These are phyloP conservation scores for Tympanopsis confertula DNA, from an alignment of 2,329 filamentous ascomycete species.

Conservation along the genomic window DNA sequence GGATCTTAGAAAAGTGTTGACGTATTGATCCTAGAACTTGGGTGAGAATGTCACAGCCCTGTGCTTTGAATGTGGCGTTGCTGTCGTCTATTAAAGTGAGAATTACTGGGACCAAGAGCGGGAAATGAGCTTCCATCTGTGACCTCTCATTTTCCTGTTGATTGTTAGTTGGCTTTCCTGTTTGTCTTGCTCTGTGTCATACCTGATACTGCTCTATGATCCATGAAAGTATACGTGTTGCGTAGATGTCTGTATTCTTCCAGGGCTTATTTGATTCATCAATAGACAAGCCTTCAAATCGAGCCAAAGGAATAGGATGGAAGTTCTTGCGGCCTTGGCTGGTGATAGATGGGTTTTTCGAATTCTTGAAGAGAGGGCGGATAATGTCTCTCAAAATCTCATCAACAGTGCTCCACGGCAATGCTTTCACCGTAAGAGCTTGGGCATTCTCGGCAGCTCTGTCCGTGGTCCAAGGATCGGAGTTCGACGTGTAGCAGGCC, in stretches of 20 bases:
- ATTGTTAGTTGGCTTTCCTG: slow-evolving; percentile 4
- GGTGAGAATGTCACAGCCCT: slow-evolving; percentile 41
- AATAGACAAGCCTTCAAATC: slow-evolving; percentile 19
- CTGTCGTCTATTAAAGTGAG: slow-evolving; percentile 58
- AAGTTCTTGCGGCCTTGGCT: slow-evolving; percentile 42
- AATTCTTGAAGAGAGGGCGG: slow-evolving; percentile 53
- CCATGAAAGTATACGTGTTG: slow-evolving; percentile 1
- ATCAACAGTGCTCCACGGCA: slow-evolving; percentile 30
- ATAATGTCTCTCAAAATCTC: slow-evolving; percentile 51
- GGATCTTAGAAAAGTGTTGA: slow-evolving; percentile 36
- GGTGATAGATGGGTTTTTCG: slow-evolving; percentile 40
- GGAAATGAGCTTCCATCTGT: slow-evolving; percentile 47
- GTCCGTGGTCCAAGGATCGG: neutral
- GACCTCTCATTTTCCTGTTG: slow-evolving; percentile 15
- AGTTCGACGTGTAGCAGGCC: neutral
- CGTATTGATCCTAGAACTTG: slow-evolving; percentile 31
- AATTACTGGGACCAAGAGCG: slow-evolving; percentile 57
- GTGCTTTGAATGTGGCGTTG: slow-evolving; percentile 35
- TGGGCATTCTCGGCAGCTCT: neutral
- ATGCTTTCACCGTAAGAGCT: neutral
- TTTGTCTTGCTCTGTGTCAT: neutral
- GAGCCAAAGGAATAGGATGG: slow-evolving; percentile 21
- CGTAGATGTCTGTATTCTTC: slow-evolving; percentile 28
- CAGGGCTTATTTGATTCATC: slow-evolving; percentile 40
- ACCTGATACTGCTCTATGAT: neutral